A percentile compares a stretch with the other conserved stretches of the same genome.
These are phyloP conservation scores for Eudorina sp. DNA, from an alignment of 139 green algal species.

Conservation along the genomic window DNA sequence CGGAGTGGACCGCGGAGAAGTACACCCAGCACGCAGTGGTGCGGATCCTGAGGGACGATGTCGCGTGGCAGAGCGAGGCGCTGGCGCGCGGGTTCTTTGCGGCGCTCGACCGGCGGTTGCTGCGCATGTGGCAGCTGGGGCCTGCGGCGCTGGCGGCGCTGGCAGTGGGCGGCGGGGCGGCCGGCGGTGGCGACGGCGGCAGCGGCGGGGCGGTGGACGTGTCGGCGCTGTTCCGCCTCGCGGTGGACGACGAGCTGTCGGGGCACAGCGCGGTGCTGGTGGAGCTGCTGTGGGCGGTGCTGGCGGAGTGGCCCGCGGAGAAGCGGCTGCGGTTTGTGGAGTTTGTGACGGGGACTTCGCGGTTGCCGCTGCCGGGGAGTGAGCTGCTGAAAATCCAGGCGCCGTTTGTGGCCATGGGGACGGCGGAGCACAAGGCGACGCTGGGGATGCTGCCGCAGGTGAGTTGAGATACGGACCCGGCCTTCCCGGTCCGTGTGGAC, in stretches of 20 bases:
- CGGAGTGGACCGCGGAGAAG: constrained; percentile 36
- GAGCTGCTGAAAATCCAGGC: constrained; percentile 68
- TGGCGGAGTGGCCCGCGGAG: constrained; percentile 53
- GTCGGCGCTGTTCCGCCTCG: constrained; percentile 54
- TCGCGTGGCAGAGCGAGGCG: constrained; percentile 64
- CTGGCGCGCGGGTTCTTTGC: constrained; percentile 56
- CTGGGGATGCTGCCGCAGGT: constrained; percentile 77
- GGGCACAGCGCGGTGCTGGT: constrained; percentile 7
- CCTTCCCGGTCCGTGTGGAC: no score
- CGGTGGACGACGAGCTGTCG: constrained; percentile 62
- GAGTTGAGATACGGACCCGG: no score
- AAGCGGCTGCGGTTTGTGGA: constrained; percentile 58
- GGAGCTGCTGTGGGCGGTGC: constrained; percentile 61
- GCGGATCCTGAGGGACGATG: constrained; percentile 57
- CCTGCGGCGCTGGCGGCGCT: constrained; percentile 50
- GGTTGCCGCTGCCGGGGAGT: constrained; percentile 64
- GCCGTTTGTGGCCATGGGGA: constrained; percentile 69
- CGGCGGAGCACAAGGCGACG: constrained; percentile 52
- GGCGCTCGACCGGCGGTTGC: constrained; percentile 40
- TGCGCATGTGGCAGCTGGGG: constrained; percentile 54
- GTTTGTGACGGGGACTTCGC: constrained; percentile 69
- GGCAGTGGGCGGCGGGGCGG: constrained; percentile 1
- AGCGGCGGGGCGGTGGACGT: constrained; percentile 37
- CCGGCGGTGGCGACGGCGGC: neutral
- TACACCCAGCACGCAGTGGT: constrained; percentile 55